Evolutionary conservation across 345 rosid genomes (phyloP), one percentile per base, ranked within the genome.

Genomic region (Eutrema heterophyllum): DNA sequence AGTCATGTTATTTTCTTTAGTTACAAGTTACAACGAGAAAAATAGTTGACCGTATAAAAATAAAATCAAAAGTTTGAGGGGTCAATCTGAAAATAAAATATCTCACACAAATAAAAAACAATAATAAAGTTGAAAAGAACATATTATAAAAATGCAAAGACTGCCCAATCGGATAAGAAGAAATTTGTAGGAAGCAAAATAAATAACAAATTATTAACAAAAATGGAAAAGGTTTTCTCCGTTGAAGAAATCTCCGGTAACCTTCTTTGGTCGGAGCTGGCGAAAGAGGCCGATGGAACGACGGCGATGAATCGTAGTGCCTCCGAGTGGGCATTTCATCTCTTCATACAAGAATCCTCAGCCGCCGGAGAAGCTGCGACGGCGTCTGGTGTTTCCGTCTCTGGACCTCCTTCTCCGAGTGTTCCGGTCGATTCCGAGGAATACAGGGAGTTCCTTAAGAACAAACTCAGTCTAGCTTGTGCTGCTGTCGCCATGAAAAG

Each of bases 321-420:
- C 12, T 90, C 98, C 1, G 96, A 88, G 49, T 88, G 98, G 96
- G 96, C 92, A 53, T 81, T 95, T 12, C 89, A 88, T 65, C 84
- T 81, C 9, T 85, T 85, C 80, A 79, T 92, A 4, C 86, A 77
- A 44, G 92, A 87, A 58, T 73, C 84, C n/a, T 62, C 74, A 66
- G 49, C 78, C 72, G 67, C 68, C 44, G 77, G 59, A 21, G 72
- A 67, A 36, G 24, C 35, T 15, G 4, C 61, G 86, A 85, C 64
- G 88, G 85, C 68, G 88, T 78, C 2, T 67, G 54, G 24, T 14
- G 68, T 35, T 43, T 62, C 75, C 13, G 70, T 55, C 27, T 16
- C 52, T 5, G 68, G 30, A 51, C 46, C 71, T 65, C 69, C 67
- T 63, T 46, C 80, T 54, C 74, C 81, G 26, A 64, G 61, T 73